Evolutionary conservation across 768 basidiomycete genomes (phyloP).

Genomic region (Rhizopogon vesiculosus): DNA sequence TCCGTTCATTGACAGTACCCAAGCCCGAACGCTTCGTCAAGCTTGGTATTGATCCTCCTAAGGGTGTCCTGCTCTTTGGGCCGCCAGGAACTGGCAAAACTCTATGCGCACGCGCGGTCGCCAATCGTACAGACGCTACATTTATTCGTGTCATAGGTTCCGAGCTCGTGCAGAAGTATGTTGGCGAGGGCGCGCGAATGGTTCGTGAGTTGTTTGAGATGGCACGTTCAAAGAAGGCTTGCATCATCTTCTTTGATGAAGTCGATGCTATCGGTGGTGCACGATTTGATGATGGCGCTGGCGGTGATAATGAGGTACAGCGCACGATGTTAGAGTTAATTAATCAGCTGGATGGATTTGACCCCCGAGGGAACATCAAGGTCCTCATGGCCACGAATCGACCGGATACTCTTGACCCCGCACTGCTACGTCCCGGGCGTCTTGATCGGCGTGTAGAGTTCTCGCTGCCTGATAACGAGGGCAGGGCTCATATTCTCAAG

Average conservation of each 20-base stretch:
- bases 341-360: constrained; percentile 98
- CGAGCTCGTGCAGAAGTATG: constrained; percentile 99
- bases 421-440: constrained; percentile 91
- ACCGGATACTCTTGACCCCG: constrained; percentile 97
- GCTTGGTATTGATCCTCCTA: constrained; percentile 98
- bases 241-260: constrained; percentile 99
- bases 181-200: constrained; percentile 98
- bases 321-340: constrained; percentile 99
- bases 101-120: constrained; percentile 95
- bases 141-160: constrained; percentile 99
- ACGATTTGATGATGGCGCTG: constrained; percentile 96
- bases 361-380: constrained; percentile 98
- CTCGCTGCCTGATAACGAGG: constrained; percentile 90
- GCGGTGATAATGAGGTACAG: constrained; percentile 98
- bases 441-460: constrained; percentile 98
- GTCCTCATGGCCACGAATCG: constrained; percentile 99
- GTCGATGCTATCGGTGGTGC: constrained; percentile 98
- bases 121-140: constrained; percentile 97
- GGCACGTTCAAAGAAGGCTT: constrained; percentile 98
- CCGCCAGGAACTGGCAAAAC: constrained; percentile 99
- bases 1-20: constrained; percentile 12
- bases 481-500: constrained; percentile 92
- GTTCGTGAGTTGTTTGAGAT: constrained; percentile 98
- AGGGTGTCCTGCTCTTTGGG: constrained; percentile 93
- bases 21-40: constrained; percentile 99